phyloP scores from a whole-genome alignment of 139 green algal genomes.

The Picochlorum sp. region DNA sequence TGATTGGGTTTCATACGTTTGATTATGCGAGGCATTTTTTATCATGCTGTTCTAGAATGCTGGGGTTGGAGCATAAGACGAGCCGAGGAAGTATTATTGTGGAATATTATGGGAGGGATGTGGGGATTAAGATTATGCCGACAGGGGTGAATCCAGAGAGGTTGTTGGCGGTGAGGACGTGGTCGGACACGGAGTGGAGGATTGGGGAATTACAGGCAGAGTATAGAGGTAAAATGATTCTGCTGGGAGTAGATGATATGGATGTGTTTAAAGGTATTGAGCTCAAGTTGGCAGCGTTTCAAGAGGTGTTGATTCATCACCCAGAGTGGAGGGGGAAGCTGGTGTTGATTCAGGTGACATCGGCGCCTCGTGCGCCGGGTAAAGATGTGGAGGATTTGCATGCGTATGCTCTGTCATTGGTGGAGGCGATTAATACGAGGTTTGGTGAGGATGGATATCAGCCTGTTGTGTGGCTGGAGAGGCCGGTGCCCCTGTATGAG shows the following conservation, averaged over 20 bases:
- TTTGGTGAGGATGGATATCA: slow-evolving; percentile 43
- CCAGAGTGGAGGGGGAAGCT: slow-evolving; percentile 70
- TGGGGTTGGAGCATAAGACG: slow-evolving; percentile 91
- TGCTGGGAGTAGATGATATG: slow-evolving; percentile 94
- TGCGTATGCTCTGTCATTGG: slow-evolving; percentile 47
- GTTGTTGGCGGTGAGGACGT: slow-evolving; percentile 69
- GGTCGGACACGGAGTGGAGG: slow-evolving; percentile 84
- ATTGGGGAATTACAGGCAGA: slow-evolving; percentile 77
- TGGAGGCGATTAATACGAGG: slow-evolving; percentile 59
- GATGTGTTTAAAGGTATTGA: slow-evolving; percentile 94
- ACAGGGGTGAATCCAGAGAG: slow-evolving; percentile 83
- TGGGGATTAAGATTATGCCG: slow-evolving; percentile 97
- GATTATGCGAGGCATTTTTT: slow-evolving; percentile 95
- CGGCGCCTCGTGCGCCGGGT: slow-evolving; percentile 40
- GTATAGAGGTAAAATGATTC: slow-evolving; percentile 55
- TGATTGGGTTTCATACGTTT: slow-evolving; percentile 94
- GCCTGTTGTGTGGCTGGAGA: slow-evolving; percentile 81
- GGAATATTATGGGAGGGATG: slow-evolving; percentile 91
- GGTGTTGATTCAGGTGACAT: slow-evolving; percentile 79
- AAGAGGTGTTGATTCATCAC: slow-evolving; percentile 79
- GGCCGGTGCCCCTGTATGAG: slow-evolving; percentile 86
- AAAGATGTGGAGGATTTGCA: slow-evolving; percentile 77
- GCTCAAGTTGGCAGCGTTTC: slow-evolving; percentile 68
- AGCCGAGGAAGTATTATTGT: slow-evolving; percentile 78
- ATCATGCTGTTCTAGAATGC: slow-evolving; percentile 82